A percentile compares a stretch with the other conserved stretches of the same genome.
Evolutionary conservation across 176 grass and related monocot genomes (phyloP).

Genomic region (Eleusine coracana): DNA sequence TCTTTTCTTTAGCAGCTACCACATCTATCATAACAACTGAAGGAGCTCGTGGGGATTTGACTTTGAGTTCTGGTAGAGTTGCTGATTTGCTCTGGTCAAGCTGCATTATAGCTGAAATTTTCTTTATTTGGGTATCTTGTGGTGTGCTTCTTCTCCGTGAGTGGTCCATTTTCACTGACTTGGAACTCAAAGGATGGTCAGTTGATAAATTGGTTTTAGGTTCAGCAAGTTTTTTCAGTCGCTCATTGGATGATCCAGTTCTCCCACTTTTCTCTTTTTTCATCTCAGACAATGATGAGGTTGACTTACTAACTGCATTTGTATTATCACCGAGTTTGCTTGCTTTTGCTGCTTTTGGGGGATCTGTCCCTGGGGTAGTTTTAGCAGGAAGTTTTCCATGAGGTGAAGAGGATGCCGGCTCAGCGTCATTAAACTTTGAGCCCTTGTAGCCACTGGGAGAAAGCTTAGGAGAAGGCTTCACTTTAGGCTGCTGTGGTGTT

Average conservation of each 20-base stretch:
- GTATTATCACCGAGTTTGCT: constrained; percentile 40
- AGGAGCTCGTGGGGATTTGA: constrained; percentile 52
- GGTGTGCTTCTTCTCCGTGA: constrained; percentile 50
- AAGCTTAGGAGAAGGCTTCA: constrained; percentile 52
- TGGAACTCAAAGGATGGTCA: constrained; percentile 34
- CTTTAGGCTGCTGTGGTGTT: constrained; percentile 52
- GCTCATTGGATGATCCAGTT: constrained; percentile 51
- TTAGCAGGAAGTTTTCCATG: constrained; percentile 41
- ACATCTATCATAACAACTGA: constrained; percentile 33
- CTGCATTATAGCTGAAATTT: constrained; percentile 87
- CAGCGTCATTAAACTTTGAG: constrained; percentile 55
- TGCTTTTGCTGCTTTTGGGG: constrained; percentile 40
- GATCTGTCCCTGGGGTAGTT: constrained; percentile 51
- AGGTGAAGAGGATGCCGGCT: constrained; percentile 56
- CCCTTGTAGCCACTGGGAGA: constrained; percentile 56
- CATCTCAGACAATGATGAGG: constrained; percentile 59
- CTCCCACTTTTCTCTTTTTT: constrained; percentile 71
- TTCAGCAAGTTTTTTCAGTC: constrained; percentile 69
- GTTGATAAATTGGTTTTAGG: constrained; percentile 39
- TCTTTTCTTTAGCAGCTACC: constrained; percentile 37
- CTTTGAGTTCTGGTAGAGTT: constrained; percentile 74
- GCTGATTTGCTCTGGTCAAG: constrained; percentile 89
- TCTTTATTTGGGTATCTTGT: constrained; percentile 64
- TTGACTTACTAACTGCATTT: constrained; percentile 68
- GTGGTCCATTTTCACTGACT: constrained; percentile 36